Base-by-base conservation (phyloP, 257 asterid genomes). In the Solanum sejunctum region DNA sequence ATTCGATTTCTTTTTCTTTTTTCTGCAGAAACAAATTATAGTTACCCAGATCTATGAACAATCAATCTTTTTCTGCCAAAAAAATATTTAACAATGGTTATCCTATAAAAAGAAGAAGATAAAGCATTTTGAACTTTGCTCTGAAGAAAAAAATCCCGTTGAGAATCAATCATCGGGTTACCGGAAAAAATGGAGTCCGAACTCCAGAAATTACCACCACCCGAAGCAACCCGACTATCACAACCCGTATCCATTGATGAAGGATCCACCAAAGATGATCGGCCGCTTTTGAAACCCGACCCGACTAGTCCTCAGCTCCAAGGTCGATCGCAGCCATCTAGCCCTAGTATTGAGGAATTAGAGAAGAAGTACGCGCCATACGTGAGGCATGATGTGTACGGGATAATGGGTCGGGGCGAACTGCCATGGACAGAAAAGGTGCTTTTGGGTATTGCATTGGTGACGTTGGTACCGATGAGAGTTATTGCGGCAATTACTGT, bases 341-440 rank as follows among this genome's bases (percentile, higher is more conserved):
- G 23, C 83, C 85, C 75, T 1, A 89, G 84, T 88, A 80, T 93
- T 23, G 98, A 92, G 21, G 98, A 95, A 86, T 84, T 95, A 84
- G 96, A 96, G 91, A 89, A 86, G 83, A 93, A 91, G 87, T 96
- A 84, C 87, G 97, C 95, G 0, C 92, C 98, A 0, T 95, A 45
- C 57, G 98, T 92, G 7, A 88, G 99, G 85, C 87, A 86, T 72
- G 99, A 96, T 52, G 90, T 89, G 81, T 96, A 93, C 84, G 99
- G 99, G 13, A 54, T 87, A n/a, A 90, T 91, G 98, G 99, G 99
- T 26, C 86, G 91, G 21, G 98, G 93, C 28, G 91, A 87, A 70
- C 82, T 95, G 81, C 93, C 97, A 0, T 91, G 90, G 92, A 45
- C 84, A 47, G 97, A 93, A 88, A 93, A 91, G 86, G 51, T 93